Conservation (phyloP, 2,329 filamentous ascomycete species). For the Shiraia sp. region DNA sequence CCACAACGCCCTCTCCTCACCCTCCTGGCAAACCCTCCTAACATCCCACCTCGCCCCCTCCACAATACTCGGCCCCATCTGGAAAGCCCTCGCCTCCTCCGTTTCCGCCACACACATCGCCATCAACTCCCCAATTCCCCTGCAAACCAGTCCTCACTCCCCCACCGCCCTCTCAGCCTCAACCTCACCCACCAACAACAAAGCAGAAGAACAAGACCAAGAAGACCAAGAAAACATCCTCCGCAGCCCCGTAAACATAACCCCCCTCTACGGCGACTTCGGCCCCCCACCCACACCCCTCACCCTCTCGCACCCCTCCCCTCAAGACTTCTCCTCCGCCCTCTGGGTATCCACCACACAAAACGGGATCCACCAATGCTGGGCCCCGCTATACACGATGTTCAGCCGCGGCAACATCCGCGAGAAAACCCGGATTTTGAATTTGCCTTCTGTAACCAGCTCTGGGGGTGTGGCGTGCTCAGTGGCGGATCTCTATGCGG, state of each 20-base stretch:
- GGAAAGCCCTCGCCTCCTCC: conserved; percentile 34
- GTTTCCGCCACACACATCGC: conserved; percentile 61
- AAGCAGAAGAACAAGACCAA: too few relatives aligned
- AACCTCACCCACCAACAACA: too few relatives aligned
- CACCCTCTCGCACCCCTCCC: conserved; percentile 26
- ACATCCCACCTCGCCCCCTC: conserved; percentile 24
- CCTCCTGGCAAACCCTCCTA: conserved; percentile 42
- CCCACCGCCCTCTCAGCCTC: neutral
- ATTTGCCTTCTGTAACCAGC: conserved; percentile 39
- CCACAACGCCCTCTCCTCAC: conserved; percentile 47
- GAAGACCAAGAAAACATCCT: conserved; percentile 62
- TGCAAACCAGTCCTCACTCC: conserved; percentile 12
- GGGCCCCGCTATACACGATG: conserved; percentile 92
- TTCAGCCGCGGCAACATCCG: conserved; percentile 89
- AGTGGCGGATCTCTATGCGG: conserved; percentile 81
- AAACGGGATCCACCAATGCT: conserved; percentile 76
- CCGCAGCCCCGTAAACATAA: conserved; percentile 71
- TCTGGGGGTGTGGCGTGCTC: conserved; percentile 21
- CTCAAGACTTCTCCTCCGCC: conserved; percentile 64
- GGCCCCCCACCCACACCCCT: conserved; percentile 52
- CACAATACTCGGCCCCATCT: conserved; percentile 27
- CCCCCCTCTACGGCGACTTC: conserved; percentile 75
- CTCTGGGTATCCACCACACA: conserved; percentile 82
- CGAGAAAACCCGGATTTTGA: conserved; percentile 79
- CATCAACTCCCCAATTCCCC: conserved; percentile 60